Conservation (phyloP, 176 grass and related monocot species). For the Thalia dealbata region DNA sequence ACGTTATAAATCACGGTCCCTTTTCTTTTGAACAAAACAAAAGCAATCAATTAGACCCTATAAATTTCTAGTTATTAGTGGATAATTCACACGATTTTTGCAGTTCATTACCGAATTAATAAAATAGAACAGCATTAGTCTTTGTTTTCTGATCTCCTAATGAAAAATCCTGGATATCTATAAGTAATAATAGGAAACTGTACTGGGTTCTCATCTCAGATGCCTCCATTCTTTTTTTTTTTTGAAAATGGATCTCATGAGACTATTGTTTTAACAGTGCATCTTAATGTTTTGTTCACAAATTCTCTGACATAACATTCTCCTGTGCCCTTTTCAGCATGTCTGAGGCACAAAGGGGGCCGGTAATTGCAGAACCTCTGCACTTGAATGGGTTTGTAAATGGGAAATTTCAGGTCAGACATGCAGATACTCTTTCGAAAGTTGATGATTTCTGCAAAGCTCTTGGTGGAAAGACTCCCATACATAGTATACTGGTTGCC, state of each 20-base stretch:
- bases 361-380: slow-evolving; percentile 36
- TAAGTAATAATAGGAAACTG: not conserved
- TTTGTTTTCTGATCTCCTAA: not conserved
- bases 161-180: not conserved
- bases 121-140: not conserved
- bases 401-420: slow-evolving; percentile 29
- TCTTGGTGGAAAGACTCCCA: slow-evolving; percentile 59
- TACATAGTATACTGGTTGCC: slow-evolving; percentile 85
- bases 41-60: not conserved
- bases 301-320: not conserved
- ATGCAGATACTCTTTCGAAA: slow-evolving; percentile 34
- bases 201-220: not conserved
- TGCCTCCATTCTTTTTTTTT: not conserved
- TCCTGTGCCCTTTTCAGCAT: slow-evolving; percentile 17
- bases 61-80: not conserved
- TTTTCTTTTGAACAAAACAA: not conserved
- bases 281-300: not conserved
- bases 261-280: not conserved
- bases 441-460: slow-evolving; percentile 70
- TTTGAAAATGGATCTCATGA: not conserved
- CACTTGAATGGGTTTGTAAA: slow-evolving; percentile 34
- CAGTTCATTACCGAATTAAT: not conserved
- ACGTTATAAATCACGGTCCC: not conserved
- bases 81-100: not conserved
- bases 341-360: slow-evolving; percentile 24